Conservation (phyloP, 331 rosid genomes). For the Quercus phellos region DNA sequence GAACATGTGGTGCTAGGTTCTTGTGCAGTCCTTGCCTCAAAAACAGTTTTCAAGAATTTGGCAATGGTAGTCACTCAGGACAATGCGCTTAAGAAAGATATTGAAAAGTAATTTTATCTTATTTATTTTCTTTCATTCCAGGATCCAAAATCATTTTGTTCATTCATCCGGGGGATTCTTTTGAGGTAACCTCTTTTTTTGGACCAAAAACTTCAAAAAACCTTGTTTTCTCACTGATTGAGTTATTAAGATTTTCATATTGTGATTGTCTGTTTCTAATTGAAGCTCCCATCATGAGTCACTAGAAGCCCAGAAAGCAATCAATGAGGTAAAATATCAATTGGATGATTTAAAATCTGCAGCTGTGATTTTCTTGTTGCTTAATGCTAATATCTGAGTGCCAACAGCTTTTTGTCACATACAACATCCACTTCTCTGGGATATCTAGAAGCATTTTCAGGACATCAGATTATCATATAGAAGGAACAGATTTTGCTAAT, state of each 20-base stretch:
- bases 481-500: constrained; percentile 54
- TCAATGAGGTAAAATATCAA: constrained; percentile 69
- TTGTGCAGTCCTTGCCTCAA: constrained; percentile 88
- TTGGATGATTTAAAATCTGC: constrained; percentile 18
- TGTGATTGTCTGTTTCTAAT: constrained; percentile 21
- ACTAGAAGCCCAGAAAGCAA: constrained; percentile 88
- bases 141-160: constrained; percentile 77
- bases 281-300: constrained; percentile 97
- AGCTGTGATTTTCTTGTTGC: constrained; percentile 12
- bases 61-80: constrained; percentile 54
- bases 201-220: background rate
- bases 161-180: constrained; percentile 80
- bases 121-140: constrained; percentile 37
- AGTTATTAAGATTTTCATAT: background rate
- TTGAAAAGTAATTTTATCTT: constrained; percentile 19
- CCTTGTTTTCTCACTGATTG: background rate
- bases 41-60: constrained; percentile 88
- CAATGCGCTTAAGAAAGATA: constrained; percentile 6
- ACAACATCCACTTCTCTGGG: constrained; percentile 94
- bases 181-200: constrained; percentile 60
- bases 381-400: constrained; percentile 16
- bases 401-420: constrained; percentile 91
- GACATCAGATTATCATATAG: constrained; percentile 45
- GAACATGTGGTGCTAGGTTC: constrained; percentile 90
- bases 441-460: constrained; percentile 80